Base-by-base conservation (phyloP, 164 flowering plant species). In the Kalanchoe fedtschenkoi region DNA sequence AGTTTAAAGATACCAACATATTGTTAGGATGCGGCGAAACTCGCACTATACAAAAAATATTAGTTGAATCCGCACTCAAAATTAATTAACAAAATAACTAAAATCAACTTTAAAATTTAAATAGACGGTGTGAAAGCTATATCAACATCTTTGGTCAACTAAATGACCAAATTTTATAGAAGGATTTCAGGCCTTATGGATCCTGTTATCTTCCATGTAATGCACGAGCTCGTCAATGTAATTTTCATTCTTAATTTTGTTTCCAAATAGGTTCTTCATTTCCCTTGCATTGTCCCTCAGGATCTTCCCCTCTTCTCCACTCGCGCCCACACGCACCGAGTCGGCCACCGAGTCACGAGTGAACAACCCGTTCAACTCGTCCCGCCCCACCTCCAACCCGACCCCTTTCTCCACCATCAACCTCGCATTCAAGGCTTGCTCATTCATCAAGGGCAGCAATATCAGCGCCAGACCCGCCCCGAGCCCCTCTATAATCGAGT, bases 351-450 rank as follows among this genome's bases (percentile, higher is more conserved):
- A 70, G 17, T 71, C 78, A 21, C 78, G 34, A 0, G 75, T 74
- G 30, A 85, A 83, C 1, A 80, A 62, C 16, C 86, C 91, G 19
- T 78, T 80, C 58, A 24, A 44, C 59, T 71, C 78, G 15, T 74
- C 39, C 55, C 87, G 66, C 0, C 68, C 67, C 7, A 83, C 69
- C 65, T 83, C 86, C 11, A 85, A 22, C 5, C 83, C 89, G 0
- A 82, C 62, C 5, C 66, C 65, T 66, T 72, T 75, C 58, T 66
- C 83, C 0, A 62, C 71, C 63, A 84, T 38, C 42, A 82, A 55
- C 69, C 89, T 78, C 0, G 84, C 72, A 53, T 79, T 77, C 38
- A 81, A 21, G 6, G 78, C 81, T 64, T 85, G 89, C 32, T 80
- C 84, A 29, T 70, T 70, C 58, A 73, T 5, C 24, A 82, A 30